These are phyloP conservation scores for Vigna radiata DNA, from an alignment of 306 rosid genomes.

Conservation along the genomic window DNA sequence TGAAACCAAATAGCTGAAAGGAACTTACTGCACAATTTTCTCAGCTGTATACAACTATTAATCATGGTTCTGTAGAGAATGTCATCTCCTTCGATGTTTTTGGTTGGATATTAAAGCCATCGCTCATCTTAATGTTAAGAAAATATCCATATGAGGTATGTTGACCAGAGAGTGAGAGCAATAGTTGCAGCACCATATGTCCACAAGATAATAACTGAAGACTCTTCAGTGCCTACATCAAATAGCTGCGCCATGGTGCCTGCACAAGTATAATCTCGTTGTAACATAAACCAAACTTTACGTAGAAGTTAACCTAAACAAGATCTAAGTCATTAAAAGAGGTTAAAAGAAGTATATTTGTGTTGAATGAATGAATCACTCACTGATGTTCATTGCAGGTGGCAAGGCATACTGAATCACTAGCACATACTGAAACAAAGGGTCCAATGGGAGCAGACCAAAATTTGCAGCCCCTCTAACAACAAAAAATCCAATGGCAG, in stretches of 20 bases:
- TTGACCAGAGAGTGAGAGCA: conserved; percentile 82
- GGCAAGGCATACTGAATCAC: conserved; percentile 87
- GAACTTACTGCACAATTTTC: too few relatives aligned
- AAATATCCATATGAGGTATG: conserved; percentile 65
- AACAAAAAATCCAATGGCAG: conserved; percentile 65
- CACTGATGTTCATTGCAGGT: conserved; percentile 91
- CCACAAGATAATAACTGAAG: conserved; percentile 84
- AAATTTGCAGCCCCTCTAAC: conserved; percentile 62
- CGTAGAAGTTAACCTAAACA: neutral
- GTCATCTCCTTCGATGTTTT: neutral
- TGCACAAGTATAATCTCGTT: conserved; percentile 59
- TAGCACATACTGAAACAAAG: conserved; percentile 71
- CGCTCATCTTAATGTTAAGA: conserved; percentile 8
- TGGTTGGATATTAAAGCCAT: neutral
- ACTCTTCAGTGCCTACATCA: conserved; percentile 88
- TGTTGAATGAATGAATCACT: conserved; percentile 27
- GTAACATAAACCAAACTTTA: conserved; percentile 59
- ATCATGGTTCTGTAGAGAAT: too few relatives aligned
- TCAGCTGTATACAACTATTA: too few relatives aligned
- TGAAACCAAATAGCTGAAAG: too few relatives aligned
- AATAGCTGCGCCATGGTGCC: conserved; percentile 89
- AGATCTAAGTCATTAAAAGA: neutral
- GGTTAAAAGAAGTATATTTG: neutral
- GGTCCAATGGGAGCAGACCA: conserved; percentile 69
- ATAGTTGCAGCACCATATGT: conserved; percentile 71